Conservation (phyloP, 2,329 filamentous ascomycete species). For the Diplodia mutila region DNA sequence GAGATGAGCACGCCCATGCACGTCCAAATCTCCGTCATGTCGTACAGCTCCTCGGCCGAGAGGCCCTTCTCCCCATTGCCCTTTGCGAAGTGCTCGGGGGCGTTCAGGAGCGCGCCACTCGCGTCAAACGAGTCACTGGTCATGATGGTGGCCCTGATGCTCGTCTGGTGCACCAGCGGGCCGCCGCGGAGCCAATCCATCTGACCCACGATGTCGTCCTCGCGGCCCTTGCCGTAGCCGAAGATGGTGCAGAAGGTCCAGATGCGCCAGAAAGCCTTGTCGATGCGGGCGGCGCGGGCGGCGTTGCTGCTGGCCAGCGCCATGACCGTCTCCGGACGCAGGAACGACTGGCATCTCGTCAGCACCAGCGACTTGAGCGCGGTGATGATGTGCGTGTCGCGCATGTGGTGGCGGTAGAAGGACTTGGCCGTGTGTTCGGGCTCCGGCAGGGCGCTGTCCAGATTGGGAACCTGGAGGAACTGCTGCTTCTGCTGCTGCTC, state of each 20-base stretch:
- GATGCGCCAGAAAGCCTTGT: slow-evolving; percentile 67
- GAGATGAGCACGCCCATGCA: slow-evolving; percentile 62
- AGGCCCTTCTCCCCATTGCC: slow-evolving; percentile 59
- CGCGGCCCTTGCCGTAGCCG: slow-evolving; percentile 60
- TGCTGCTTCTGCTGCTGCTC: slow-evolving; percentile 29
- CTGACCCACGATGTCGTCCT: slow-evolving; percentile 63
- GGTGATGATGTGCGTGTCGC: slow-evolving; percentile 58
- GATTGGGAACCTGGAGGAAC: neutral
- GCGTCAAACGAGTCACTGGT: slow-evolving; percentile 56
- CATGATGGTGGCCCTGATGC: slow-evolving; percentile 50
- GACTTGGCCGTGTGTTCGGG: slow-evolving; percentile 58
- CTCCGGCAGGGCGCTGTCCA: slow-evolving; percentile 49
- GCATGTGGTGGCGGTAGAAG: slow-evolving; percentile 57
- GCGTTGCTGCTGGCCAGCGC: slow-evolving; percentile 56
- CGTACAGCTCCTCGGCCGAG: slow-evolving; percentile 60
- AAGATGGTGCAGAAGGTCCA: slow-evolving; percentile 70
- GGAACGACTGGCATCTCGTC: slow-evolving; percentile 57
- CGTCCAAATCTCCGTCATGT: slow-evolving; percentile 68
- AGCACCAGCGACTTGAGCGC: slow-evolving; percentile 61
- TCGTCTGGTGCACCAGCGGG: slow-evolving; percentile 52
- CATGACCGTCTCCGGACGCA: slow-evolving; percentile 59
- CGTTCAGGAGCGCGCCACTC: slow-evolving; percentile 58
- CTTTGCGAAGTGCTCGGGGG: slow-evolving; percentile 58
- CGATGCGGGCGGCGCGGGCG: slow-evolving; percentile 55
- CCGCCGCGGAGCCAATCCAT: slow-evolving; percentile 67